These are phyloP conservation scores for Geranomyces michiganensis DNA, from an alignment of 192 early-diverging fungal genomes.

Conservation along the genomic window DNA sequence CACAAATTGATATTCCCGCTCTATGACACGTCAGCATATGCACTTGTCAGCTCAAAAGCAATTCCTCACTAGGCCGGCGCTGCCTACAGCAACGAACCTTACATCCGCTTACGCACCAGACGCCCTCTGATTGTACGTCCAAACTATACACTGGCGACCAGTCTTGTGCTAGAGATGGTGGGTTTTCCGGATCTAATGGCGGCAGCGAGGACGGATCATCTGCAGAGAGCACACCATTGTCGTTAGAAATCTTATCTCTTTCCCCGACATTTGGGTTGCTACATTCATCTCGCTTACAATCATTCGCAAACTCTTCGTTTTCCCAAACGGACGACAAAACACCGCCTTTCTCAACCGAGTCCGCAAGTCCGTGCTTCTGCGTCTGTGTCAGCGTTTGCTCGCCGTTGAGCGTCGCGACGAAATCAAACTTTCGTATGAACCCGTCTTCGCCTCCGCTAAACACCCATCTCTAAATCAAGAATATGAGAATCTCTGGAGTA, in stretches of 20 bases:
- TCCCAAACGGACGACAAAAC: constrained; percentile 82
- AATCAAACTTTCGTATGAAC: constrained; percentile 93
- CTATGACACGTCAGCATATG: constrained; percentile 44
- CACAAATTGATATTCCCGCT: constrained; percentile 85
- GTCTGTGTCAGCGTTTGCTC: constrained; percentile 77
- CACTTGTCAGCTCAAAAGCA: no score
- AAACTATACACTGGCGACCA: constrained; percentile 91
- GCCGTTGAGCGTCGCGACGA: constrained; percentile 83
- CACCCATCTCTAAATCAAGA: constrained; percentile 42
- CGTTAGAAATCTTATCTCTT: not conserved
- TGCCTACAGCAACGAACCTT: constrained; percentile 49
- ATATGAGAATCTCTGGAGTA: no score
- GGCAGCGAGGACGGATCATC: not conserved
- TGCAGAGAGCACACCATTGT: not conserved
- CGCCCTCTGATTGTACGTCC: constrained; percentile 88
- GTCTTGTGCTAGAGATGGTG: constrained; percentile 15
- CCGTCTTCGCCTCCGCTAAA: constrained; percentile 82
- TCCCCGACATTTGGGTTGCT: not conserved
- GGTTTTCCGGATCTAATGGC: constrained; percentile 12
- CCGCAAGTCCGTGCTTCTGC: constrained; percentile 84
- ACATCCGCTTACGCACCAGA: constrained; percentile 80
- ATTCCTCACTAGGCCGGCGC: no score
- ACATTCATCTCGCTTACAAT: constrained; percentile 12
- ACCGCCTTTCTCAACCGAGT: constrained; percentile 80
- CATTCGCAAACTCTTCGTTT: constrained; percentile 70